Base-by-base conservation (phyloP, 1,139 yeast species). In the Yamadazyma sp. region DNA sequence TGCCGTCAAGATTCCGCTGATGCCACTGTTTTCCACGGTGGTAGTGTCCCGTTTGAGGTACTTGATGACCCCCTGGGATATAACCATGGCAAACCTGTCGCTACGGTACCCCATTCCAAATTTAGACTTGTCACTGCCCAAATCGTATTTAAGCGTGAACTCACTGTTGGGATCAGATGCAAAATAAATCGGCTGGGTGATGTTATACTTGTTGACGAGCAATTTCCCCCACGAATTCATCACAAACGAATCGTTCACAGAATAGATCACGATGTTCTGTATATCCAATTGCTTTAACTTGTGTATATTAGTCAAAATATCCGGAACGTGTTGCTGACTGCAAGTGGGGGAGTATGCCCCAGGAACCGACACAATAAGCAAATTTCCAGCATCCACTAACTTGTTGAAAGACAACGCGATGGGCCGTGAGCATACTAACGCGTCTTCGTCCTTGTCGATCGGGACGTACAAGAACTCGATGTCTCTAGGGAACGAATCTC, bases 301-400 rank as follows among this genome's bases (percentile, higher is more conserved):
- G 10, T 56, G 61, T 41, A 76, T 59, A 40, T 78, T 66, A 39
- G 66, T 59, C 44, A 88, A 66, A 63, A 73, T 85, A 8, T 81
- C 86, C 18, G 96, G 97, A 49, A 89, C 77, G 64, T 89, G 96
- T 48, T 74, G 67, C 47, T 80, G 86, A 17, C 94, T 81, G 66
- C 96, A 88, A 3, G 95, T 81, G 46, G 96, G 96, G 18, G 96
- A 87, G 72, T 87, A 88, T 8, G 96, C 95, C 39, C 95, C 96
- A 42, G 96, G 96, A 23, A 87, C 94, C 39, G 91, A 73, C 25
- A 89, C 87, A 54, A 88, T 70, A 34, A 86, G 79, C 31, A 86
- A 70, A 48, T 75, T 77, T 10, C 59, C 53, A 18, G 51, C 42
- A 2, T 29, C 20, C 11, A 56, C 23, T 10, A 59, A 43, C 17